Percentiles rank a stretch among this genome's conserved stretches.
phyloP scores from a whole-genome alignment of 768 basidiomycete species.

The Udeniomyces megalosporus region DNA sequence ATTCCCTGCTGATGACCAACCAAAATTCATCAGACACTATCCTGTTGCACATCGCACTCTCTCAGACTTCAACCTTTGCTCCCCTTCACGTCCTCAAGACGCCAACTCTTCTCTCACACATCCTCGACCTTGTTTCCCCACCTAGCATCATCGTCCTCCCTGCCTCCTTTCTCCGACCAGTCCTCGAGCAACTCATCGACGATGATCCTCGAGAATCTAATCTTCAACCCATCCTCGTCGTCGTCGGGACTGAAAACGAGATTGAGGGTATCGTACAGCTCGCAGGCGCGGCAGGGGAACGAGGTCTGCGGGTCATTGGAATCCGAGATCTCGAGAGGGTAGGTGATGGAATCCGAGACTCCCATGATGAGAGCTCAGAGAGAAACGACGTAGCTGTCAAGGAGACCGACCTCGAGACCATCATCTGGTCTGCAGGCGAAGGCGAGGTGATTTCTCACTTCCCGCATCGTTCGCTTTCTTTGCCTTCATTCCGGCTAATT shows the following conservation, averaged over 20 bases:
- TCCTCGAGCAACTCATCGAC: constrained; percentile 53
- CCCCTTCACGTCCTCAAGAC: constrained; percentile 28
- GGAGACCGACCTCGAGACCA: no score
- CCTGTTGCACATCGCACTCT: constrained; percentile 61
- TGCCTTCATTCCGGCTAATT: no score
- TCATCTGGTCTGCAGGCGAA: neutral
- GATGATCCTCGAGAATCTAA: constrained; percentile 38
- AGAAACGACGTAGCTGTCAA: neutral
- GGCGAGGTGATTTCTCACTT: constrained; percentile 34
- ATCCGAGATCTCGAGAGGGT: constrained; percentile 24
- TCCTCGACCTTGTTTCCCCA: constrained; percentile 39
- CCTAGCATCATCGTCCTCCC: constrained; percentile 61
- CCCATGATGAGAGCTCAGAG: neutral
- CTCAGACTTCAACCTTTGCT: constrained; percentile 47
- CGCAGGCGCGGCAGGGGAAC: constrained; percentile 40
- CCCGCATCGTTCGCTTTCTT: neutral
- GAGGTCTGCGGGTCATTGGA: constrained; percentile 45
- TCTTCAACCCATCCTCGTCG: constrained; percentile 48
- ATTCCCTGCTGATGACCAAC: neutral
- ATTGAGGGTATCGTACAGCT: constrained; percentile 39
- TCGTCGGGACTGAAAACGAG: constrained; percentile 44
- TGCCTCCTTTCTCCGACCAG: constrained; percentile 45
- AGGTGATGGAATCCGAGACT: neutral
- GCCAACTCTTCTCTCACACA: constrained; percentile 17
- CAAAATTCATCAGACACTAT: constrained; percentile 48